Evolutionary conservation across 176 grass and related monocot species (phyloP).

Genomic region (Oropetium thomaeum): DNA sequence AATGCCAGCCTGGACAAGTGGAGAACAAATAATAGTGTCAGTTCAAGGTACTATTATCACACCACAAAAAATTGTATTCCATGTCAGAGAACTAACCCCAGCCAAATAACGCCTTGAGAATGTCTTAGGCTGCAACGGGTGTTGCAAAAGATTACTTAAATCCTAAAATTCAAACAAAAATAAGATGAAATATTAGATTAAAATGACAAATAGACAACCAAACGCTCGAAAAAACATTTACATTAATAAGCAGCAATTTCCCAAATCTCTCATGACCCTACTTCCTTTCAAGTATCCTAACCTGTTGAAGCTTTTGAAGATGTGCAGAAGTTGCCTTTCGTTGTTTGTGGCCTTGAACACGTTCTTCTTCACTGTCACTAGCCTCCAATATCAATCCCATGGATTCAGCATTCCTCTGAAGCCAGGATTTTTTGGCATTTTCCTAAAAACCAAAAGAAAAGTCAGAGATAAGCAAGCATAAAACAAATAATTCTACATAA

Average conservation of each 20-base stretch:
- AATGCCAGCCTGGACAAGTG: slow-evolving; percentile 60
- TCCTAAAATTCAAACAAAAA: slow-evolving; percentile 50
- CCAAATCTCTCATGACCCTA: not conserved
- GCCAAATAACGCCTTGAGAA: slow-evolving; percentile 77
- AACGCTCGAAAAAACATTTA: slow-evolving; percentile 29
- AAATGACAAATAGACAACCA: slow-evolving; percentile 2
- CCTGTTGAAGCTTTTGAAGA: slow-evolving; percentile 76
- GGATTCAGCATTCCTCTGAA: slow-evolving; percentile 72
- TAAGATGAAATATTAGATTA: slow-evolving; percentile 12
- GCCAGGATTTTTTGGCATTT: slow-evolving; percentile 78
- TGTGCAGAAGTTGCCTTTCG: slow-evolving; percentile 50
- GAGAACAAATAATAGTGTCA: not conserved
- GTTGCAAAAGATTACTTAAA: slow-evolving; percentile 50
- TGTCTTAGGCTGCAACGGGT: slow-evolving; percentile 62
- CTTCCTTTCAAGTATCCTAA: slow-evolving; percentile 30
- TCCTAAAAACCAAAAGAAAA: slow-evolving; percentile 46
- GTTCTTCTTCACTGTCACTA: slow-evolving; percentile 70
- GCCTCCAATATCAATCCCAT: slow-evolving; percentile 59
- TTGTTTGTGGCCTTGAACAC: slow-evolving; percentile 43
- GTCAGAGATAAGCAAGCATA: not conserved
- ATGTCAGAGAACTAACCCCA: slow-evolving; percentile 58
- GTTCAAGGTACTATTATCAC: not conserved
- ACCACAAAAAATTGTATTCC: not conserved
- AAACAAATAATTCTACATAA: not conserved
- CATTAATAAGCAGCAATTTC: not conserved